These are phyloP conservation scores for Botrytis medusae DNA, from an alignment of 2,329 filamentous ascomycete genomes.

Conservation along the genomic window DNA sequence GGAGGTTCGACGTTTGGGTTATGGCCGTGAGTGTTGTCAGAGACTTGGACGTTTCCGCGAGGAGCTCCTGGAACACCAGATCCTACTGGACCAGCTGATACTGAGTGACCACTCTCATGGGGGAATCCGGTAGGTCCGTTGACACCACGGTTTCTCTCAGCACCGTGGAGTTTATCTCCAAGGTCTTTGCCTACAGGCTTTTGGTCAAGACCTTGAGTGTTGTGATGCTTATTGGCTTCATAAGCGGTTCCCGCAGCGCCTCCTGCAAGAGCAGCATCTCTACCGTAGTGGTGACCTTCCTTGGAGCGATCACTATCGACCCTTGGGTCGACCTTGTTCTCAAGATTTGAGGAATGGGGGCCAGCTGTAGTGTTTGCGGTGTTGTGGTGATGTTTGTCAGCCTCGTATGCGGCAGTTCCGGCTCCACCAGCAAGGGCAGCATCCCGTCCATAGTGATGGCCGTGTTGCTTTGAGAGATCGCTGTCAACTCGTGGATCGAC, in stretches of 20 bases:
- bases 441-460: slow-evolving; percentile 29
- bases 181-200: slow-evolving; percentile 16
- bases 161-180: slow-evolving; percentile 28
- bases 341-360: slow-evolving; percentile 41
- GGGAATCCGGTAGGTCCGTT: slow-evolving; percentile 19
- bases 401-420: slow-evolving; percentile 16
- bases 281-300: slow-evolving; percentile 26
- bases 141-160: slow-evolving; percentile 28
- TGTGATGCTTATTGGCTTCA: slow-evolving; percentile 28
- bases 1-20: neutral
- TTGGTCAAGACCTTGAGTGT: slow-evolving; percentile 22
- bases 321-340: slow-evolving; percentile 45
- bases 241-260: slow-evolving; percentile 24
- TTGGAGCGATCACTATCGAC: slow-evolving; percentile 37
- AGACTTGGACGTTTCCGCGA: slow-evolving; percentile 15
- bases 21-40: slow-evolving; percentile 1
- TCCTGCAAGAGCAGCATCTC: slow-evolving; percentile 25
- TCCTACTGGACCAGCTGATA: neutral
- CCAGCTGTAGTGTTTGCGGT: slow-evolving; percentile 37
- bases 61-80: slow-evolving; percentile 16
- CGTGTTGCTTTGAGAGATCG: slow-evolving; percentile 23
- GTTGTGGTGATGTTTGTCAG: slow-evolving; percentile 14
- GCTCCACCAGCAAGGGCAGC: slow-evolving; percentile 24
- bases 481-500: slow-evolving; percentile 43
- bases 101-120: neutral